Evolutionary conservation across 768 basidiomycete genomes (phyloP).

Genomic region (Candolleomyces efflorescens): DNA sequence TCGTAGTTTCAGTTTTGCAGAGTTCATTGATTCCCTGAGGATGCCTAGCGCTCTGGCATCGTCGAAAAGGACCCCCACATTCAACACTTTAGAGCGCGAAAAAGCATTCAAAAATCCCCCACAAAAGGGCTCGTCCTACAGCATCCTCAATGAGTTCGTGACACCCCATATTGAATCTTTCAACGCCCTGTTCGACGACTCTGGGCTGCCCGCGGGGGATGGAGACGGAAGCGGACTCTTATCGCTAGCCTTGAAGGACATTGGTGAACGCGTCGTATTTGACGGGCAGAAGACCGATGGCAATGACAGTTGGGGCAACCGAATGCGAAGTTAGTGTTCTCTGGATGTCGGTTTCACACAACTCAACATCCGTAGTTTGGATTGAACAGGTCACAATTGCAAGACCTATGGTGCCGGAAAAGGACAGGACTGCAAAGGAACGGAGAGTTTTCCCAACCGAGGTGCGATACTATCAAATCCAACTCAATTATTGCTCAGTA

Average conservation of each 20-base stretch:
- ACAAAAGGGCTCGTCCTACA: conserved; percentile 60
- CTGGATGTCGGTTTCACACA: background rate
- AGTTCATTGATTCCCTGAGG: background rate
- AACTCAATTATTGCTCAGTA: background rate
- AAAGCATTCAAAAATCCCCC: conserved; percentile 73
- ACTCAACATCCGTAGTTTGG: conserved; percentile 60
- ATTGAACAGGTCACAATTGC: conserved; percentile 83
- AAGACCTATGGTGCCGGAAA: conserved; percentile 83
- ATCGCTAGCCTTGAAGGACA: conserved; percentile 73
- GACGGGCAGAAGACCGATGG: conserved; percentile 62
- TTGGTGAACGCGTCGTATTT: conserved; percentile 90
- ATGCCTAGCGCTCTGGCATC: conserved; percentile 52
- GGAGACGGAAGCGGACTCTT: conserved; percentile 79
- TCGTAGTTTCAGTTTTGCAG: background rate
- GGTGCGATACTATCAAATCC: conserved; percentile 37
- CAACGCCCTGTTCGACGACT: conserved; percentile 94
- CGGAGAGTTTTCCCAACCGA: conserved; percentile 85
- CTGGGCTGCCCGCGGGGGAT: conserved; percentile 68
- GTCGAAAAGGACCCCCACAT: conserved; percentile 48
- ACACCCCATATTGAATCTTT: conserved; percentile 94
- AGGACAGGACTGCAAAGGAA: conserved; percentile 69
- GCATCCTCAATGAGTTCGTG: conserved; percentile 89
- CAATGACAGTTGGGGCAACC: conserved; percentile 73
- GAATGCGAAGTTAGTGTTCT: conserved; percentile 68
- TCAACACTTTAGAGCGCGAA: conserved; percentile 81